Percentiles rank a stretch among this genome's conserved stretches.
phyloP scores from a whole-genome alignment of 2,329 filamentous ascomycete species.

The Cercospora sojina region DNA sequence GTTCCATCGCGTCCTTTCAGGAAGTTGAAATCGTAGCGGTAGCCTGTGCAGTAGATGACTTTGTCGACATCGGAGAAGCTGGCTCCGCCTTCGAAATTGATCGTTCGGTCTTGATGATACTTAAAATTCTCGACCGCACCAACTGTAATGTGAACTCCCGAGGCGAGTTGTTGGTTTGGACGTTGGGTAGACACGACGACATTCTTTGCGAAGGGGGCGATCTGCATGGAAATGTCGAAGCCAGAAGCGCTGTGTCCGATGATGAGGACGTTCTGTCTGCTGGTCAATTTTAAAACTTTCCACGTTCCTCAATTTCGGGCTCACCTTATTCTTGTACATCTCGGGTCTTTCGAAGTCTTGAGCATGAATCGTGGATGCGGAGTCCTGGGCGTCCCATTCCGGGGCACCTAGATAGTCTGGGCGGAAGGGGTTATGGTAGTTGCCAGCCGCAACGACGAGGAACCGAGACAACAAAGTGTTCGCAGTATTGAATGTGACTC shows the following conservation, averaged over 20 bases:
- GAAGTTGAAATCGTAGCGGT: constrained; percentile 18
- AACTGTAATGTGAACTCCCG: not conserved
- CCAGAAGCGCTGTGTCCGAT: constrained; percentile 18
- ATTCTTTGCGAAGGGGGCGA: not conserved
- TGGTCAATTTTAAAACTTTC: not conserved
- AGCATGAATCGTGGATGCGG: constrained; percentile 1
- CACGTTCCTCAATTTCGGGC: not conserved
- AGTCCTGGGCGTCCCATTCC: not conserved
- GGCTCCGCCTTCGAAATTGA: constrained; percentile 7
- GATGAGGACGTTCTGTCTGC: constrained; percentile 18
- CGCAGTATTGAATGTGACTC: not conserved
- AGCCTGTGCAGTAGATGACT: constrained; percentile 22
- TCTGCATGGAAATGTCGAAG: constrained; percentile 17
- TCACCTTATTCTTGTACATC: constrained; percentile 11
- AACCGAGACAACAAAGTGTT: constrained; percentile 5
- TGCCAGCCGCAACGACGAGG: constrained; percentile 14
- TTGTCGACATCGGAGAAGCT: constrained; percentile 6
- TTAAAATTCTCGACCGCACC: constrained; percentile 3
- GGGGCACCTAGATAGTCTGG: not conserved
- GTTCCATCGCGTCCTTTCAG: constrained; percentile 3
- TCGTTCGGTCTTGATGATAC: not conserved
- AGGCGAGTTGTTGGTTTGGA: not conserved
- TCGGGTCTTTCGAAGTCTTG: not conserved
- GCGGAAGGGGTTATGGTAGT: constrained; percentile 10
- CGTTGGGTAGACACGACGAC: constrained; percentile 11